Base-by-base conservation (phyloP, 2,329 filamentous ascomycete genomes). In the Blastomyces silverae region DNA sequence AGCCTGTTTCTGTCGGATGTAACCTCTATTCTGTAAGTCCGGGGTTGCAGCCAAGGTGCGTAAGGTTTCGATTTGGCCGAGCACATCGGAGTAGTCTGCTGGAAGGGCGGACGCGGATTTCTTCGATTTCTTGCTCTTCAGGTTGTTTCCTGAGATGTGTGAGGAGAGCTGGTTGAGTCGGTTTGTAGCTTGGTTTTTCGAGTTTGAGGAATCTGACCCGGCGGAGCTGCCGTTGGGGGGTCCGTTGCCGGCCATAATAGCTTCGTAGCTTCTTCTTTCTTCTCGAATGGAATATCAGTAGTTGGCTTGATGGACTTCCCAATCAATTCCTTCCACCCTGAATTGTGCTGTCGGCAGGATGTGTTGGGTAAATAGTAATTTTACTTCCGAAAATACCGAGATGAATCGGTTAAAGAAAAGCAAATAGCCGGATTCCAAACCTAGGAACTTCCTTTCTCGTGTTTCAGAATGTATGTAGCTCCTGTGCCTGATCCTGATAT, bases 31-130 rank as follows among this genome's bases (percentile, higher is more conserved):
- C 8, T 75, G 80, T 0, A 78, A 72, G 62, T 85, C 78, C 1
- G 86, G 85, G 0, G 81, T 86, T 28, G 78, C 75, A 13, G 85
- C 85, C 48, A 85, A 81, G 7, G 73, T 76, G 20, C 78, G 78
- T 0, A 88, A 78, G 0, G 78, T 77, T 5, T 75, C 68, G n/a
- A 88, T 77, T 68, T 87, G 84, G n/a, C 74, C 76, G 0, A 86
- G 80, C 20, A 87, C 80, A 68, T 88, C 86, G 44, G 82, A 84
- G 73, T 87, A 85, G 72, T 88, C 85, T 61, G 83, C 79, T 34
- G 85, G 85, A 0, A 85, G 78, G 10, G 78, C 77, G 37, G 61
- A 65, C 39, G 59, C 65, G 4, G 52, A 13, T 25, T 53, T 55
- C 64, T 62, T 70, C 66, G 74, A 53, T 64, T 71, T 65, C 76